A percentile compares a stretch with the other conserved stretches of the same genome.
These are phyloP conservation scores for Aurantiochytrium sp. DNA, from an alignment of 108 stramenopile genomes.

Conservation along the genomic window DNA sequence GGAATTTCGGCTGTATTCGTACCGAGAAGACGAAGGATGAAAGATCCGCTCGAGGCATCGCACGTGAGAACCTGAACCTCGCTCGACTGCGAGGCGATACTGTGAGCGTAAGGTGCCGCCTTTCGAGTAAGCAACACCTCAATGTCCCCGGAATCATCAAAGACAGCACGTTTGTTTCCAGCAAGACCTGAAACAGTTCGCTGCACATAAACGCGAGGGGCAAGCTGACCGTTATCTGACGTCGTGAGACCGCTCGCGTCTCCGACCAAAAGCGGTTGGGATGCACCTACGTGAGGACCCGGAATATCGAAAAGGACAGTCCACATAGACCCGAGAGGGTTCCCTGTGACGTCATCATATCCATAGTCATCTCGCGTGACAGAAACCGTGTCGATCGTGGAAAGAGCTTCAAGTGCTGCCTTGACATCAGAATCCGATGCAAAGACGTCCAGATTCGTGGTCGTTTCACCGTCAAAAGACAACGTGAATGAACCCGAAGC, in stretches of 20 bases:
- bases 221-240: neutral
- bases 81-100: neutral
- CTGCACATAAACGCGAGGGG: neutral
- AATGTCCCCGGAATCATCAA: neutral
- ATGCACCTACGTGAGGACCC: neutral
- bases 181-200: neutral
- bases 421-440: slow-evolving; percentile 47
- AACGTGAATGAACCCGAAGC: slow-evolving; percentile 48
- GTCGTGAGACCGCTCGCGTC: neutral
- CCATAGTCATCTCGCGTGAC: slow-evolving; percentile 28
- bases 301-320: neutral
- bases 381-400: slow-evolving; percentile 43
- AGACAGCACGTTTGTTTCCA: neutral
- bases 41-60: slow-evolving; percentile 6
- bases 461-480: slow-evolving; percentile 29
- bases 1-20: neutral
- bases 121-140: neutral
- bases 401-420: slow-evolving; percentile 44
- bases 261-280: neutral
- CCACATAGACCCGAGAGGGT: neutral
- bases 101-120: neutral
- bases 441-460: slow-evolving; percentile 38
- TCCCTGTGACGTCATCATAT: neutral
- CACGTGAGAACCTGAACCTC: neutral
- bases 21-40: neutral